These are phyloP conservation scores for Mycocalia duriaeana DNA, from an alignment of 1,284 basidiomycete species.

Conservation along the genomic window DNA sequence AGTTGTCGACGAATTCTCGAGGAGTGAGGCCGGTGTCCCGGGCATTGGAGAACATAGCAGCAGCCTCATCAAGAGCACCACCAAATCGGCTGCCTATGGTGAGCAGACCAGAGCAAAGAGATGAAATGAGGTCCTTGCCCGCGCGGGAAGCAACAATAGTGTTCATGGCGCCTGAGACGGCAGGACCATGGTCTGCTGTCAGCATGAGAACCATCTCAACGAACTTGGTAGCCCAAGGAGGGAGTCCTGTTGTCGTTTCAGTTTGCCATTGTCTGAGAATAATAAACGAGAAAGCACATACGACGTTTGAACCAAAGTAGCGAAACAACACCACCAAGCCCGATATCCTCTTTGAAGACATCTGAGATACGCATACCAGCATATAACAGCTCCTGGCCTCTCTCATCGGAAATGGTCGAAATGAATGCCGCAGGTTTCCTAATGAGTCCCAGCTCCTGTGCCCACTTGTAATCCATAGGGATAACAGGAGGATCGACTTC, in stretches of 20 bases:
- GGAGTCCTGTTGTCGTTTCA: conserved; percentile 43
- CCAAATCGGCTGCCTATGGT: conserved; percentile 98
- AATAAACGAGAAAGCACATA: conserved; percentile 16
- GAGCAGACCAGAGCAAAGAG: conserved; percentile 91
- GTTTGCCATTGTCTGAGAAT: conserved; percentile 1
- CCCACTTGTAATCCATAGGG: conserved; percentile 99
- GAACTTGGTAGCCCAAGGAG: conserved; percentile 88
- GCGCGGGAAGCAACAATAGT: conserved; percentile 98
- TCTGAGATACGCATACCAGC: conserved; percentile 99
- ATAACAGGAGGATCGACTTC: conserved; percentile 93
- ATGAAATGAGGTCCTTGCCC: conserved; percentile 97
- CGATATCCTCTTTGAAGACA: conserved; percentile 97
- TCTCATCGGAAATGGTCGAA: conserved; percentile 99
- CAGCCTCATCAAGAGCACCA: conserved; percentile 98
- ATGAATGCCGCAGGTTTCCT: conserved; percentile 99
- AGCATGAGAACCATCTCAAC: conserved; percentile 99
- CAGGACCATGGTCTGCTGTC: conserved; percentile 97
- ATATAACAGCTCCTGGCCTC: conserved; percentile 97
- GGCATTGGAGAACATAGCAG: conserved; percentile 90
- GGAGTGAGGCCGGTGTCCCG: conserved; percentile 90
- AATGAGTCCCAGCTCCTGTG: conserved; percentile 95
- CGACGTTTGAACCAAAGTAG: conserved; percentile 98
- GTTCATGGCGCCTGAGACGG: conserved; percentile 98
- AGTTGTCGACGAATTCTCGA: conserved; percentile 95
- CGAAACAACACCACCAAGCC: conserved; percentile 94